These are phyloP conservation scores for Lindgomyces ingoldianus DNA, from an alignment of 495 filamentous ascomycete species.

Conservation along the genomic window DNA sequence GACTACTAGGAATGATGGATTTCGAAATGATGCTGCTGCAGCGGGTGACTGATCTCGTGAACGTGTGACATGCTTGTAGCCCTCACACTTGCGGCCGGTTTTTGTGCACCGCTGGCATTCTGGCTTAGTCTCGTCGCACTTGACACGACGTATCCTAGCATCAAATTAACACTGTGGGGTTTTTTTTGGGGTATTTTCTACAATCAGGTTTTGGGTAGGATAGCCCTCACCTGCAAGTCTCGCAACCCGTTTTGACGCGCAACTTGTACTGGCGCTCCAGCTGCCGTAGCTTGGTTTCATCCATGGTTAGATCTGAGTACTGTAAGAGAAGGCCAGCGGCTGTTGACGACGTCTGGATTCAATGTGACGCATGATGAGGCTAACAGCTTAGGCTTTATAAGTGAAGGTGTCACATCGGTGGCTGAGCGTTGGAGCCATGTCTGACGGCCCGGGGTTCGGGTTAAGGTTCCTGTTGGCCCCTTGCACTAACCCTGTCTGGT, in stretches of 20 bases:
- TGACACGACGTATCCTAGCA: conserved; percentile 33
- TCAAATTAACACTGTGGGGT: conserved; percentile 6
- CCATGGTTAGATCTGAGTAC: conserved; percentile 9
- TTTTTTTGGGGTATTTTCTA: neutral
- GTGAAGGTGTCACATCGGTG: conserved; percentile 4
- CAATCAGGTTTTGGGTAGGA: neutral
- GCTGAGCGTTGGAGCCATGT: conserved; percentile 5
- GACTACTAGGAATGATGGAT: conserved; percentile 32
- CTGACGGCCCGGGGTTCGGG: conserved; percentile 15
- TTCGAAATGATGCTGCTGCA: conserved; percentile 30
- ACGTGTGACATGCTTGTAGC: conserved; percentile 28
- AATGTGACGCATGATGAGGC: neutral
- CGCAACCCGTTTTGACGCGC: conserved; percentile 33
- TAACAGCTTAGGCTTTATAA: conserved; percentile 14
- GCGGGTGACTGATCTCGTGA: conserved; percentile 13
- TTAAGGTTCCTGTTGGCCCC: conserved; percentile 12
- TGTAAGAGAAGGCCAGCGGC: neutral
- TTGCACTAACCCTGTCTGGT: neutral
- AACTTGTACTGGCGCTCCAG: conserved; percentile 36
- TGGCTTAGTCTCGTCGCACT: conserved; percentile 39
- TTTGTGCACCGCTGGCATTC: conserved; percentile 34
- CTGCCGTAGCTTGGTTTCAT: conserved; percentile 32
- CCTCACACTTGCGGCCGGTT: conserved; percentile 35
- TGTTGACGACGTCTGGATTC: neutral
- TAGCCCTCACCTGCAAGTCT: conserved; percentile 29